Evolutionary conservation across 2,329 filamentous ascomycete species (phyloP), one percentile per base, ranked within the genome.

Genomic region (Zymoseptoria passerinii): DNA sequence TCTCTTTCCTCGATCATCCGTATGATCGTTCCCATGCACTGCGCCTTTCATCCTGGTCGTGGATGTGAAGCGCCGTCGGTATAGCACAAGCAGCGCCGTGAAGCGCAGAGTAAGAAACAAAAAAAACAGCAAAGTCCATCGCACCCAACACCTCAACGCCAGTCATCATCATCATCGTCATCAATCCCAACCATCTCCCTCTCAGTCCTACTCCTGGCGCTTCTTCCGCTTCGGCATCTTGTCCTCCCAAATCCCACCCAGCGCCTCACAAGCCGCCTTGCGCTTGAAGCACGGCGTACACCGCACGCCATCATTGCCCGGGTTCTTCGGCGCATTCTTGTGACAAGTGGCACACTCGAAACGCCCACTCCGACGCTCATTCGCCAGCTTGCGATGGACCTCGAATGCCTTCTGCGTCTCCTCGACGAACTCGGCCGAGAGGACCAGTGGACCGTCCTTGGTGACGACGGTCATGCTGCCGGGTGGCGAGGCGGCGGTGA

Each of bases 251-350:
- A 44, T 44, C 35, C 35, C 35, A 44, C 35, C 35, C 35, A 44
- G 35, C 16, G 35, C 35, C 35, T 50, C 49, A 50, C 49, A 20
- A 10, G 49, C 49, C 49, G 23, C 19, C 50, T 28, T 28, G 19
- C 50, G 50, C 23, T 49, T 54, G 27, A 59, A 59, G 55, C 60
- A 61, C 19, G 28, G 29, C 8, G 60, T 61, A 27, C 60, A 61
- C 16, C 53, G 28, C 13, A 55, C 48, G 27, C 60, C 60, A 50
- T 61, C 60, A 48, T 59, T 61, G 48, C 35, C 55, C n/a, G 16
- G 23, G 6, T 18, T 54, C 7, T 59, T 48, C 4, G 60, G 60
- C 50, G 27, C 23, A n/a, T 59, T 52, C 49, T 59, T 59, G 9
- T 35, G n/a, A 49, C 60, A 61, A 10, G 16, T n/a, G 8, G 35